Evolutionary conservation across 768 basidiomycete species (phyloP).

Genomic region (Ramaria sp.): DNA sequence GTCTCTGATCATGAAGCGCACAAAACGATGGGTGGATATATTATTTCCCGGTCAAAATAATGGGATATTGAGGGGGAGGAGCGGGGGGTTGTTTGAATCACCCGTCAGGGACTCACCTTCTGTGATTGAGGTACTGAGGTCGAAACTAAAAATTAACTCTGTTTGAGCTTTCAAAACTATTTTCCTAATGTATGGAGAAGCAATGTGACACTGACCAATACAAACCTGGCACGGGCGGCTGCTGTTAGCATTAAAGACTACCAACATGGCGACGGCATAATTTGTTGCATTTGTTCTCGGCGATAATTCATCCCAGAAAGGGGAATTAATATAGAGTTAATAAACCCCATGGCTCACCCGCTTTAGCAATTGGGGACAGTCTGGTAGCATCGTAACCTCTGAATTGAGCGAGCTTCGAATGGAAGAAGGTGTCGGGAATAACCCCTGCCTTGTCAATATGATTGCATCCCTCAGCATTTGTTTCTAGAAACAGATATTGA

Average conservation of each 20-base stretch:
- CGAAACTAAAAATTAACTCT: slow-evolving; percentile 7
- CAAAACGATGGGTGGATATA: too few relatives aligned
- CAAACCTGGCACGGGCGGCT: background rate
- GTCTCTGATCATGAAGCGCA: too few relatives aligned
- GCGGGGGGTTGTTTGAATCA: background rate
- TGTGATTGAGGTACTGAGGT: slow-evolving; percentile 23
- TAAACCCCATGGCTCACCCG: slow-evolving; percentile 16
- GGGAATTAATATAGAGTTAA: background rate
- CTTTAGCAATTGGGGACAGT: slow-evolving; percentile 16
- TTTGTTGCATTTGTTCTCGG: too few relatives aligned
- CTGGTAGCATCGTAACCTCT: background rate
- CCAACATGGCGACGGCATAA: too few relatives aligned
- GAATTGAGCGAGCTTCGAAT: slow-evolving; percentile 11
- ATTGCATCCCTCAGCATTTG: too few relatives aligned
- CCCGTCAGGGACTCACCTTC: slow-evolving; percentile 11
- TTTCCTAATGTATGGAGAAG: background rate
- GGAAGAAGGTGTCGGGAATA: slow-evolving; percentile 22
- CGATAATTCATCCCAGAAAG: background rate
- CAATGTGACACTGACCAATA: background rate
- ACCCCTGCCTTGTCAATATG: slow-evolving; percentile 16
- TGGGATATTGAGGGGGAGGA: background rate
- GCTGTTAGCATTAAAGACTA: background rate
- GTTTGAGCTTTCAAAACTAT: too few relatives aligned
- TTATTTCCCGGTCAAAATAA: background rate
- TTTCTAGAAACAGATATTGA: background rate